Conservation (phyloP, 352 stramenopile genomes). For the Pythium apleroticum region DNA sequence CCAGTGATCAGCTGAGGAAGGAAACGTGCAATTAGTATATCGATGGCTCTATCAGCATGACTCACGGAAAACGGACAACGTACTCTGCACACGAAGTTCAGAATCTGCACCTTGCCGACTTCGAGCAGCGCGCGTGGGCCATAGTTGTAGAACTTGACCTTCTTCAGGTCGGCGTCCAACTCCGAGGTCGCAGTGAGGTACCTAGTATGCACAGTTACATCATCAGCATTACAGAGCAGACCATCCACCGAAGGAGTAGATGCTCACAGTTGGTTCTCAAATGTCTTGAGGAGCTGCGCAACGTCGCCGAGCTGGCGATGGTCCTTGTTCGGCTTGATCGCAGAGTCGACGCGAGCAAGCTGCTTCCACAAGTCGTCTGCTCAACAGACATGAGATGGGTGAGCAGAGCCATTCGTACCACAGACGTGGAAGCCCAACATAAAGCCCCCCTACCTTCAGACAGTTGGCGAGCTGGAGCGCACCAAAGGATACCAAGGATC, state of each 20-base stretch:
- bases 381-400: neutral
- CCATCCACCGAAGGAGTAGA: neutral
- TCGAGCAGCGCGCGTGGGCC: constrained; percentile 64
- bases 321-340: constrained; percentile 57
- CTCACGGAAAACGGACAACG: constrained; percentile 11
- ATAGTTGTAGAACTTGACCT: constrained; percentile 74
- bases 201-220: constrained; percentile 27
- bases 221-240: neutral
- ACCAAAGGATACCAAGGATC: constrained; percentile 81
- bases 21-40: neutral
- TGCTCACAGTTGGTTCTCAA: constrained; percentile 70
- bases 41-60: neutral
- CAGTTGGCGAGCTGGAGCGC: constrained; percentile 54
- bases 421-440: neutral
- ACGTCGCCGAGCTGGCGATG: constrained; percentile 76
- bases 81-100: constrained; percentile 89
- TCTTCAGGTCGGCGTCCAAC: constrained; percentile 74
- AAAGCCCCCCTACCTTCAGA: constrained; percentile 51
- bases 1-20: constrained; percentile 59
- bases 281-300: constrained; percentile 67
- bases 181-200: constrained; percentile 73
- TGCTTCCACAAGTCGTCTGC: constrained; percentile 83
- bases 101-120: constrained; percentile 84
- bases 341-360: constrained; percentile 55
- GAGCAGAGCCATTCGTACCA: neutral